phyloP scores from a whole-genome alignment of 495 filamentous ascomycete species.

The Ramalina intermedia region DNA sequence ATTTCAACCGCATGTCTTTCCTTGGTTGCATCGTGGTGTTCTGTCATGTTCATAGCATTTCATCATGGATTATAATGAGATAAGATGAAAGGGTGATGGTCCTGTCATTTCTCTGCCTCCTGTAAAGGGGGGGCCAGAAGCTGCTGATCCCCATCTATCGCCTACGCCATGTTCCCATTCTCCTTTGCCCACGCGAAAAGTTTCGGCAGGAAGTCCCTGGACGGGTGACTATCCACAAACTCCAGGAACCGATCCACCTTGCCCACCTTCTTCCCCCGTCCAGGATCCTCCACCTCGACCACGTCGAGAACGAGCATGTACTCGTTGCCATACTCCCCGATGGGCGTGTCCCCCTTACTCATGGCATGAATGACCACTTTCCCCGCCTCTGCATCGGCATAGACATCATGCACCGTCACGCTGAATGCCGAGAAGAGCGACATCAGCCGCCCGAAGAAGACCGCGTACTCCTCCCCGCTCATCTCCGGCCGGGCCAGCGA shows the following conservation, averaged over 20 bases:
- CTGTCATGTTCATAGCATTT: no score
- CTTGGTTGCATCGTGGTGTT: no score
- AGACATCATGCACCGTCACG: constrained; percentile 5
- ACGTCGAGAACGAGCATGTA: constrained; percentile 16
- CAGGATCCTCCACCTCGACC: constrained; percentile 9
- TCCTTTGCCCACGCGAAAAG: neutral
- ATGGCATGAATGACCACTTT: constrained; percentile 12
- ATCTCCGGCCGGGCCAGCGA: neutral
- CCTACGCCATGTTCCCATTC: neutral
- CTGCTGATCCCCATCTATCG: no score
- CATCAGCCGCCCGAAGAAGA: constrained; percentile 2
- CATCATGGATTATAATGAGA: no score
- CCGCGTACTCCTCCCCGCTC: constrained; percentile 1
- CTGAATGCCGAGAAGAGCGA: constrained; percentile 8
- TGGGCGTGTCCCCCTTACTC: constrained; percentile 8
- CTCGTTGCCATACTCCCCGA: constrained; percentile 12
- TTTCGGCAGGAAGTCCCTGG: constrained; percentile 1
- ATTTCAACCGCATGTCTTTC: no score
- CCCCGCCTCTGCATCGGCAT: constrained; percentile 12
- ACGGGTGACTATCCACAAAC: constrained; percentile 21
- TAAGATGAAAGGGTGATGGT: no score
- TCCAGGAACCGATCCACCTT: constrained; percentile 11
- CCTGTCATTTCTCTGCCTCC: no score
- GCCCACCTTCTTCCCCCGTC: constrained; percentile 16
- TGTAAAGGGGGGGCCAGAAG: no score